Conservation (phyloP, 2,329 filamentous ascomycete genomes). For the Aureobasidium lini region DNA sequence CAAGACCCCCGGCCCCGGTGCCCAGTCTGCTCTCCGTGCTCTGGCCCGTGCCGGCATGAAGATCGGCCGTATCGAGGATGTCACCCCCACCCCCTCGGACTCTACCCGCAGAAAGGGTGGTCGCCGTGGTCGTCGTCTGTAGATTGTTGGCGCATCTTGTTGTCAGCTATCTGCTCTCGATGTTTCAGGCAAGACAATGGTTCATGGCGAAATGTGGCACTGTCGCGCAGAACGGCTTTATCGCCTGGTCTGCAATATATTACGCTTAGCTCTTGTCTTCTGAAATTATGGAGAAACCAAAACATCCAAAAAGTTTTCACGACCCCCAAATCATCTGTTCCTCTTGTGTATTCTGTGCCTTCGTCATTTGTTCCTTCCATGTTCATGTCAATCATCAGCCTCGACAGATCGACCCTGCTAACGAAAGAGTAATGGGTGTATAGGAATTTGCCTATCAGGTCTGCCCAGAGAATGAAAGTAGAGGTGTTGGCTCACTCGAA, state of each 20-base stretch:
- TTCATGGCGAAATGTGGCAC: conserved; percentile 28
- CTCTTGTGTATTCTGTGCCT: neutral
- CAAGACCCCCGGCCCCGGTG: conserved; percentile 99
- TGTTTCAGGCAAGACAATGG: conserved; percentile 4
- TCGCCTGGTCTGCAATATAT: conserved; percentile 29
- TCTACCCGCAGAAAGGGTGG: conserved; percentile 99
- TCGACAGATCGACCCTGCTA: no score
- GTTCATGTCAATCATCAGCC: neutral
- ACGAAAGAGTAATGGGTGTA: no score
- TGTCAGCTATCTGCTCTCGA: conserved; percentile 5
- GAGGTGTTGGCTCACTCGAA: no score
- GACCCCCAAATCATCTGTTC: neutral
- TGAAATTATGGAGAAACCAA: conserved; percentile 5
- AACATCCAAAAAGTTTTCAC: conserved; percentile 11
- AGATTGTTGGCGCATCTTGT: conserved; percentile 21
- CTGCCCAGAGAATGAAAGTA: no score
- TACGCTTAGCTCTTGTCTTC: conserved; percentile 13
- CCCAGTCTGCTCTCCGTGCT: conserved; percentile 97
- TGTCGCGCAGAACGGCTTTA: conserved; percentile 32
- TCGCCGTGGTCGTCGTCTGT: conserved; percentile 99
- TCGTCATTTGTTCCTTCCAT: neutral
- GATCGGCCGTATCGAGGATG: conserved; percentile 99
- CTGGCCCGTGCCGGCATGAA: conserved; percentile 99
- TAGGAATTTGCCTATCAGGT: no score
- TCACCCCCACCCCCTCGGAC: conserved; percentile 97